Conservation (phyloP, 2,329 filamentous ascomycete genomes). For the Phialophora macrospora region DNA sequence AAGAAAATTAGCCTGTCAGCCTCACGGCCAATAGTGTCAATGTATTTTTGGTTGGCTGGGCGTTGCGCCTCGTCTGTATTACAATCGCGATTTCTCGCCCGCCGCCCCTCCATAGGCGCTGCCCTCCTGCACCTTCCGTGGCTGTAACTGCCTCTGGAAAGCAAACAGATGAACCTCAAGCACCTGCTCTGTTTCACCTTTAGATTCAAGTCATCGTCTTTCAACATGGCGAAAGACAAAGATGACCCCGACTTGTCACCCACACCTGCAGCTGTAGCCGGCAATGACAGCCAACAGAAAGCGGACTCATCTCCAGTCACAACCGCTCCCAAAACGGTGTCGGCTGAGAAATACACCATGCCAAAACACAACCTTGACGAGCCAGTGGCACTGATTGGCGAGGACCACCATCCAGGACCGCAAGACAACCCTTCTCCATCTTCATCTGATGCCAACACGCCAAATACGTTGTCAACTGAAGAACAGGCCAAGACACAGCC, state of each 20-base stretch:
- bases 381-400: background rate
- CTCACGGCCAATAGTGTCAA: slow-evolving; percentile 8
- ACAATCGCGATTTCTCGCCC: slow-evolving; percentile 8
- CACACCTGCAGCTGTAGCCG: slow-evolving; percentile 1
- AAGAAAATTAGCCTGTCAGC: slow-evolving; percentile 3
- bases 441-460: slow-evolving; percentile 1
- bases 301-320: background rate
- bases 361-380: background rate
- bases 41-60: background rate
- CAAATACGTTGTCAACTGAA: slow-evolving; percentile 10
- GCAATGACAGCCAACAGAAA: background rate
- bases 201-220: slow-evolving; percentile 3
- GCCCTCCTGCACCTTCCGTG: background rate
- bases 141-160: slow-evolving; percentile 3
- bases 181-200: slow-evolving; percentile 2
- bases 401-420: background rate
- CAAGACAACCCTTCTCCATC: background rate
- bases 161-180: slow-evolving; percentile 5
- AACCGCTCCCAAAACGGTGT: background rate
- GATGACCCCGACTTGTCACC: slow-evolving; percentile 6
- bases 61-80: slow-evolving; percentile 14
- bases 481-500: background rate
- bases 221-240: slow-evolving; percentile 8
- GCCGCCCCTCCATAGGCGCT: background rate
- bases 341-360: background rate